Percentiles rank a stretch among this genome's conserved stretches.
These are phyloP conservation scores for Mortierella sp. DNA, from an alignment of 371 early-diverging fungal species.

Conservation along the genomic window DNA sequence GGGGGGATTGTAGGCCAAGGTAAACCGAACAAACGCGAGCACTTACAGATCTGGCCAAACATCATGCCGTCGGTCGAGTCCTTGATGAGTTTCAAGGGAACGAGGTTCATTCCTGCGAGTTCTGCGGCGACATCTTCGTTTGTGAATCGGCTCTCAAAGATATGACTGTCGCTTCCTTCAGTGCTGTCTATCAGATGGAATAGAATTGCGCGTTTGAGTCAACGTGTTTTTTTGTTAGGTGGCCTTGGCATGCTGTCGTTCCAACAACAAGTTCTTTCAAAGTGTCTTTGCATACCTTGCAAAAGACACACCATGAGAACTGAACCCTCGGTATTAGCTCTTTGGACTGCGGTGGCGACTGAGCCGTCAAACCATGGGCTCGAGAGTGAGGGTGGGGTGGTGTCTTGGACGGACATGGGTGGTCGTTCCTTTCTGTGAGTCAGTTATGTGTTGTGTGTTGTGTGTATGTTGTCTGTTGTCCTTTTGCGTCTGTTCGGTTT, in stretches of 20 bases:
- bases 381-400: not conserved
- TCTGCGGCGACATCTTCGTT: constrained; percentile 12
- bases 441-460: not conserved
- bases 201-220: not conserved
- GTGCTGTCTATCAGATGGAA: not conserved
- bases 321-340: constrained; percentile 34
- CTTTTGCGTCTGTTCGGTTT: not conserved
- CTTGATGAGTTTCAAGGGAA: constrained; percentile 38
- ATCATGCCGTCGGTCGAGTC: constrained; percentile 47
- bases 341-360: constrained; percentile 42
- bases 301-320: constrained; percentile 52
- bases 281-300: constrained; percentile 24
- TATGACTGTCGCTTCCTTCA: constrained; percentile 20
- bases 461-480: not conserved
- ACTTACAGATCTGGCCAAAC: constrained; percentile 59
- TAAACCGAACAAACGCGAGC: not conserved
- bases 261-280: not conserved
- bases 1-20: not conserved
- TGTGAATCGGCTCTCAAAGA: constrained; percentile 38
- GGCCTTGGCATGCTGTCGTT: not conserved
- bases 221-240: not conserved
- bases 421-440: not conserved
- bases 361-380: constrained; percentile 49
- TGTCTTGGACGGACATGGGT: constrained; percentile 1
- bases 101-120: constrained; percentile 22